phyloP scores from a whole-genome alignment of 1,284 basidiomycete species.

The Taiwanofungus camphoratus region DNA sequence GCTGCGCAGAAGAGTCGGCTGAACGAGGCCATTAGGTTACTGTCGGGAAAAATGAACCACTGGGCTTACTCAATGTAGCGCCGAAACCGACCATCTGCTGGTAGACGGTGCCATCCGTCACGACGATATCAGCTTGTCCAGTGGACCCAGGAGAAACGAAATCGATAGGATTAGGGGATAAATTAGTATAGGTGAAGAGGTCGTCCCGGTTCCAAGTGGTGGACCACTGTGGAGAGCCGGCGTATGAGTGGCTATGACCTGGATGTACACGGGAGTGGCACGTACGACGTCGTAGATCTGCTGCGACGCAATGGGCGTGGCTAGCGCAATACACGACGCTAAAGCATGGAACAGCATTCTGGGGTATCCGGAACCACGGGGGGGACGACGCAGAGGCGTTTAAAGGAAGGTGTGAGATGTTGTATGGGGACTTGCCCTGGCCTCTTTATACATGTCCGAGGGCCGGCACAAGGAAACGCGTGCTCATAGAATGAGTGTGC shows the following conservation, averaged over 20 bases:
- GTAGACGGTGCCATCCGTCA: slow-evolving; percentile 35
- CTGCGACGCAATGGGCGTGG: slow-evolving; percentile 20
- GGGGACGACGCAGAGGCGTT: neutral
- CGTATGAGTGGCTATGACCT: neutral
- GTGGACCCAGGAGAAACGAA: slow-evolving; percentile 35
- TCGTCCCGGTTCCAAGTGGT: slow-evolving; percentile 33
- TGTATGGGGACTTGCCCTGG: too few relatives aligned
- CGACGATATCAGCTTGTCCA: slow-evolving; percentile 39
- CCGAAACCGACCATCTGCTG: slow-evolving; percentile 47
- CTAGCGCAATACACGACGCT: slow-evolving; percentile 9
- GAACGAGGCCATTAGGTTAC: neutral
- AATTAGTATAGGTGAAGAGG: slow-evolving; percentile 30
- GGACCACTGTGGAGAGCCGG: slow-evolving; percentile 24
- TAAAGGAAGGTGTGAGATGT: neutral
- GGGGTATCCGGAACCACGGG: neutral
- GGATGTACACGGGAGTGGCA: slow-evolving; percentile 1
- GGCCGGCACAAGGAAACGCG: too few relatives aligned
- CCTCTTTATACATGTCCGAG: too few relatives aligned
- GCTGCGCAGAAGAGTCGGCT: slow-evolving; percentile 46
- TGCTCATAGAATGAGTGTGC: too few relatives aligned
- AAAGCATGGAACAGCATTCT: slow-evolving; percentile 3
- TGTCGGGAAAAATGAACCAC: neutral
- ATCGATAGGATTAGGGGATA: slow-evolving; percentile 29
- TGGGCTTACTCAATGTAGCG: slow-evolving; percentile 38
- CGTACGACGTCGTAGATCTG: slow-evolving; percentile 34